Conservation (phyloP, 441 rosid species). For the Euphorbia celastroides region DNA sequence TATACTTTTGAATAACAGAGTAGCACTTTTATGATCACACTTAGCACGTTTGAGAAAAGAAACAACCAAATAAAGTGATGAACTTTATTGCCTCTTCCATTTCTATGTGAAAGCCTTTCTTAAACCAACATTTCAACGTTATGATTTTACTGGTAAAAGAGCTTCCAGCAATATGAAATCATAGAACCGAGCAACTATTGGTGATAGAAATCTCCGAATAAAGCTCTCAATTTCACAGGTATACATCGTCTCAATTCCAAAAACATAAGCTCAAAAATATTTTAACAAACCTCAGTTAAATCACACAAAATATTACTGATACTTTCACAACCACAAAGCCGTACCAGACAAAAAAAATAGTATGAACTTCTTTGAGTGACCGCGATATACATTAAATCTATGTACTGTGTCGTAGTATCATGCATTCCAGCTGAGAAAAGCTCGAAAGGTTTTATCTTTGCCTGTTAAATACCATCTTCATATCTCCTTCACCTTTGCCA, state of each 20-base stretch:
- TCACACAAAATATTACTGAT: conserved; percentile 27
- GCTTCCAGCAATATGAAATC: not conserved
- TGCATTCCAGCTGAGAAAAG: conserved; percentile 6
- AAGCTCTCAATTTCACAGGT: not conserved
- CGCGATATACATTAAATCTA: conserved; percentile 30
- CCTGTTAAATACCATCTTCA: conserved; percentile 8
- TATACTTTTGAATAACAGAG: not conserved
- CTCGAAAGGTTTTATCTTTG: conserved; percentile 14
- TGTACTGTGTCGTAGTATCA: conserved; percentile 12
- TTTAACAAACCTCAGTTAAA: conserved; percentile 31
- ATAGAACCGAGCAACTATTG: no score
- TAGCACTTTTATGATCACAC: not conserved
- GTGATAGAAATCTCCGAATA: not conserved
- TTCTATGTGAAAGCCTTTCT: conserved; percentile 8
- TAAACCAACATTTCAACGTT: no score
- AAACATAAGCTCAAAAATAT: conserved; percentile 22
- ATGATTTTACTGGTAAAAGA: no score
- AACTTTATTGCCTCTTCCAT: conserved; percentile 21
- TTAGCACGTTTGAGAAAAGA: conserved; percentile 10
- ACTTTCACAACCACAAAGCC: conserved; percentile 21
- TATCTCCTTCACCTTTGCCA: conserved; percentile 72
- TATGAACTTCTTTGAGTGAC: conserved; percentile 8
- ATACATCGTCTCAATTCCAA: conserved; percentile 19
- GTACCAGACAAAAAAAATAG: conserved; percentile 7
- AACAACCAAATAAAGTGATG: conserved; percentile 7